Percentiles rank a stretch among this genome's conserved stretches.
Evolutionary conservation across 2,329 filamentous ascomycete species (phyloP).

Genomic region (Drechslerella stenobrocha): DNA sequence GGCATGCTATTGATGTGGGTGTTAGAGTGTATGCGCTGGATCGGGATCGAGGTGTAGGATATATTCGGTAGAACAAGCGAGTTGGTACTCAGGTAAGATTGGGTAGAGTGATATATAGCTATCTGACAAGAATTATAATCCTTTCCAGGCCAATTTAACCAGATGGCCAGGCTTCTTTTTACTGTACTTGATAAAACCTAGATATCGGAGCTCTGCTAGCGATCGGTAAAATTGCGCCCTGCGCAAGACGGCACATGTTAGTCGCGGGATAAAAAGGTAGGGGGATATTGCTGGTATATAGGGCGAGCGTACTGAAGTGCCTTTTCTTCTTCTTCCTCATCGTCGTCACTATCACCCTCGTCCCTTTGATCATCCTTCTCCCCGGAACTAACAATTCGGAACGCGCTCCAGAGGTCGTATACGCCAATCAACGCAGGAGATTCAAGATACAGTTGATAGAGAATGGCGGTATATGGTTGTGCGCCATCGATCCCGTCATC

Average conservation of each 20-base stretch:
- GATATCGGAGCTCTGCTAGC: constrained; percentile 77
- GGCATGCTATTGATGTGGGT: neutral
- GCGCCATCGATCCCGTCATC: constrained; percentile 54
- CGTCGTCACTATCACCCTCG: constrained; percentile 58
- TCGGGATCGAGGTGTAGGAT: too few relatives aligned
- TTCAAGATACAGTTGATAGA: constrained; percentile 80
- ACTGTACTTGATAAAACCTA: constrained; percentile 86
- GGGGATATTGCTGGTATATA: neutral
- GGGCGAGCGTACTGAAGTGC: constrained; percentile 51
- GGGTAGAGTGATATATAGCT: neutral
- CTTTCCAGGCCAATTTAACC: constrained; percentile 79
- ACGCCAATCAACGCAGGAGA: constrained; percentile 72
- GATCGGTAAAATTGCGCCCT: constrained; percentile 78
- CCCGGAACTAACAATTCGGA: constrained; percentile 65
- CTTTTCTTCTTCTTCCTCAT: constrained; percentile 60
- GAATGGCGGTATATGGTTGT: constrained; percentile 69
- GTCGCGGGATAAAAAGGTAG: neutral
- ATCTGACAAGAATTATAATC: constrained; percentile 60
- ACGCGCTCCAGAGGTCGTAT: constrained; percentile 77
- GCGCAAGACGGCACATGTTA: constrained; percentile 53
- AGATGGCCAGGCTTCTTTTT: constrained; percentile 92
- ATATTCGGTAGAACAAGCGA: too few relatives aligned
- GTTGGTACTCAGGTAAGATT: neutral
- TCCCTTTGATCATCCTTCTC: constrained; percentile 59
- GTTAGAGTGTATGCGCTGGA: too few relatives aligned